Base-by-base conservation (phyloP, 2,329 filamentous ascomycete species). In the Neurospora crassa region DNA sequence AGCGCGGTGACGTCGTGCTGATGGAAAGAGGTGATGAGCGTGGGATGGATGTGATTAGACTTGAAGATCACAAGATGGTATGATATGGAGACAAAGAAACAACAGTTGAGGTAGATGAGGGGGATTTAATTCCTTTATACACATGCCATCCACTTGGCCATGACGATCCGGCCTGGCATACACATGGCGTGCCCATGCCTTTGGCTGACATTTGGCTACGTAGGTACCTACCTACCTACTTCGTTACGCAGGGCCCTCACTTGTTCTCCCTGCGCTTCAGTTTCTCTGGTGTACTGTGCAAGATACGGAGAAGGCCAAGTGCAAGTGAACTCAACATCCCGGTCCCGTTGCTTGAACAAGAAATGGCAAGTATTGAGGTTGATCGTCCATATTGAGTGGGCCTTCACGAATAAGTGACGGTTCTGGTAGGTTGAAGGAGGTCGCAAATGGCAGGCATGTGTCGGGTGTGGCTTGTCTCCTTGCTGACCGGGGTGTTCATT, bases 101-200 rank as follows among this genome's bases (percentile, higher is more conserved):
- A 70, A 59, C 68, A 71, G 70, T 69, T 24, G 67, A 69, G 37
- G 18, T 37, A 70, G 53, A 63, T 68, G 53, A 70, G 12, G 59
- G 72, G 72, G 68, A 70, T 68, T 47, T 68, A 41, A 70, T 67
- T 70, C 71, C 68, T 72, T 73, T 73, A 73, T 73, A 73, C 20
- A 47, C 42, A 24, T 40, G 34, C 18, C 53, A 63, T 63, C 29
- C 14, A 63, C 29, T 63, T 16, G 53, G 29, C 14, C 53, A 63
- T n/a, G 53, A 63, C 53, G 53, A 63, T 63, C 53, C 53, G 53
- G 53, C 53, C 24, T 63, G 53, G 53, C 53, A 63, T 34, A 63
- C 53, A 63, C 18, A 63, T 63, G 53, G 53, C 29, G 53, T 10
- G 53, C 53, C 24, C 18, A 34, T 12, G 40, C 29, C 53, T 37